These are phyloP conservation scores for Phylloporus sp. DNA, from an alignment of 1,284 basidiomycete species.

Conservation along the genomic window DNA sequence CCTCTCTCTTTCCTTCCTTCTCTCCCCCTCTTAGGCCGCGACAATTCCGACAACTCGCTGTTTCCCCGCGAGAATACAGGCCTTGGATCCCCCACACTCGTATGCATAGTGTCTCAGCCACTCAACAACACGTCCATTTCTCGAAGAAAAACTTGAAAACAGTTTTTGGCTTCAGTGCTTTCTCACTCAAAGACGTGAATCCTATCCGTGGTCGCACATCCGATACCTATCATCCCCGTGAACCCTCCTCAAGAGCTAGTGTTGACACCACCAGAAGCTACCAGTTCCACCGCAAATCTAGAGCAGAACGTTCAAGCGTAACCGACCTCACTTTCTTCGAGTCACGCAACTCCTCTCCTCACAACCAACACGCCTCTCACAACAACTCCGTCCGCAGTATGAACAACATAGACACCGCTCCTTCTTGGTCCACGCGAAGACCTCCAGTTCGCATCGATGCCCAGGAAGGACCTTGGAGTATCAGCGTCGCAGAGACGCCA, in stretches of 20 bases:
- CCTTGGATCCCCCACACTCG: slow-evolving; percentile 34
- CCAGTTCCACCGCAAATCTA: slow-evolving; percentile 35
- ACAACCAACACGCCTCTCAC: slow-evolving; percentile 42
- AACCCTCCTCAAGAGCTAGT: slow-evolving; percentile 38
- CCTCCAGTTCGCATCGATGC: slow-evolving; percentile 60
- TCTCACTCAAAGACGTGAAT: slow-evolving; percentile 42
- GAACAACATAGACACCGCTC: slow-evolving; percentile 47
- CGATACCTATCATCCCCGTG: slow-evolving; percentile 36
- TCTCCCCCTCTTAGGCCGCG: slow-evolving; percentile 29
- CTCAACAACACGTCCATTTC: slow-evolving; percentile 44
- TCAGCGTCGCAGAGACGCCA: slow-evolving; percentile 77
- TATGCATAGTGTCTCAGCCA: slow-evolving; percentile 51
- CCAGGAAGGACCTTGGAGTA: slow-evolving; percentile 76
- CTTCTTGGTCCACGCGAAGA: slow-evolving; percentile 43
- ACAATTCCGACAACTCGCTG: slow-evolving; percentile 31
- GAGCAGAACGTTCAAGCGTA: slow-evolving; percentile 42
- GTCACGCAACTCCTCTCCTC: slow-evolving; percentile 39
- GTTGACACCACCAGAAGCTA: slow-evolving; percentile 43
- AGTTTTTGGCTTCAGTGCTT: slow-evolving; percentile 48
- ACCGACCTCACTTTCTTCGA: slow-evolving; percentile 49
- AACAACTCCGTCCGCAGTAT: slow-evolving; percentile 43
- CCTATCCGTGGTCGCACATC: slow-evolving; percentile 39
- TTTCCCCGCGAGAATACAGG: slow-evolving; percentile 32
- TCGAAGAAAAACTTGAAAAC: slow-evolving; percentile 52
- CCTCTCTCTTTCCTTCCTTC: slow-evolving; percentile 36